phyloP scores from a whole-genome alignment of 208 protist genomes.

The Crithidia sp. region DNA sequence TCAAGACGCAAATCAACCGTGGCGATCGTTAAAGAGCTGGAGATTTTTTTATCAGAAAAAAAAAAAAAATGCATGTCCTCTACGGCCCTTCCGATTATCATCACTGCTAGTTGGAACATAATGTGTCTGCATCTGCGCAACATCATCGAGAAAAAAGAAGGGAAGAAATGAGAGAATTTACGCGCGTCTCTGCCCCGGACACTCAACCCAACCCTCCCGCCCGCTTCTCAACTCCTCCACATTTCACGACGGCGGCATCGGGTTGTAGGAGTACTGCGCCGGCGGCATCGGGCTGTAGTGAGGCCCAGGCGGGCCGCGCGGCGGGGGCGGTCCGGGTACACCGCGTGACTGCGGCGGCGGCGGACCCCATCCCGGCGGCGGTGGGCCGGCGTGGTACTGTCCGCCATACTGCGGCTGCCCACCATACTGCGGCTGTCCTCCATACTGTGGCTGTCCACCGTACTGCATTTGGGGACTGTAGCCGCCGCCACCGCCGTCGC shows the following conservation, averaged over 20 bases:
- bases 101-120: too few relatives aligned
- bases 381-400: conserved; percentile 17
- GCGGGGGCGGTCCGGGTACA: neutral
- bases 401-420: conserved; percentile 6
- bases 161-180: neutral
- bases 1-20: too few relatives aligned
- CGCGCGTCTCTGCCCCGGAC: too few relatives aligned
- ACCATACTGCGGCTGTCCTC: conserved; percentile 20
- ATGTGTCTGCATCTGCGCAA: neutral
- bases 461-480: conserved; percentile 23
- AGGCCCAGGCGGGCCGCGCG: neutral
- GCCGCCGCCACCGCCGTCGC: neutral
- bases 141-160: neutral
- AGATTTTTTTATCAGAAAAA: too few relatives aligned
- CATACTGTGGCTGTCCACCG: conserved; percentile 23
- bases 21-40: too few relatives aligned
- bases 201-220: too few relatives aligned
- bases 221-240: neutral
- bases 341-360: neutral
- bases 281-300: neutral
- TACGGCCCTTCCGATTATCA: too few relatives aligned
- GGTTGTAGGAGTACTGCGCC: conserved; percentile 26
- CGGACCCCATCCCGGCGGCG: conserved; percentile 6
- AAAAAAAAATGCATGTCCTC: too few relatives aligned
- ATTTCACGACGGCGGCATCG: neutral